These are phyloP conservation scores for Excoecaria agallocha DNA, from an alignment of 345 rosid species.

Conservation along the genomic window DNA sequence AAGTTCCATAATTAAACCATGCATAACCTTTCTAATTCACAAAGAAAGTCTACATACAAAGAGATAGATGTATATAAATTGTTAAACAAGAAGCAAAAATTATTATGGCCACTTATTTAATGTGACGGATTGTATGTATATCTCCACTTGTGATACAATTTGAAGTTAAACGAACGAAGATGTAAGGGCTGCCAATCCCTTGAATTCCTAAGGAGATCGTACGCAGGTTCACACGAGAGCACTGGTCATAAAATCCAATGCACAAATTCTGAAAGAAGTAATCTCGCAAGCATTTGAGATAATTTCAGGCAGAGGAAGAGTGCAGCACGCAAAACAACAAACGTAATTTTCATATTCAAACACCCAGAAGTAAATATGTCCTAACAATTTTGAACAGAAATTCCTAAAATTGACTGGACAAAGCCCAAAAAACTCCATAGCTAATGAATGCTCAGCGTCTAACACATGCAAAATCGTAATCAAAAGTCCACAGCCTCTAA, in stretches of 20 bases:
- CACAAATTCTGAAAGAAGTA: neutral
- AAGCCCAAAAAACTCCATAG: neutral
- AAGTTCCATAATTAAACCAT: neutral
- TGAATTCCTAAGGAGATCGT: neutral
- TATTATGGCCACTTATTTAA: neutral
- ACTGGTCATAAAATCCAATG: neutral
- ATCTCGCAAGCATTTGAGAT: neutral
- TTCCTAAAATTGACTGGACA: neutral
- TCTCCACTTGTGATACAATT: neutral
- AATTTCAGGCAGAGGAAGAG: neutral
- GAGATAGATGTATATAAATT: neutral
- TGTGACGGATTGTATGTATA: neutral
- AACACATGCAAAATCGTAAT: slow-evolving; percentile 4
- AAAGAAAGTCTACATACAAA: neutral
- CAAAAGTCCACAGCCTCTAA: neutral
- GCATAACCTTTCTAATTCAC: neutral
- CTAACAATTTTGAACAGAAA: neutral
- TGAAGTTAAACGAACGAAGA: neutral
- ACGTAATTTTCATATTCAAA: neutral
- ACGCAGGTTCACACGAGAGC: neutral
- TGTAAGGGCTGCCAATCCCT: neutral
- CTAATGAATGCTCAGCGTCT: neutral
- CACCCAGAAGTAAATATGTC: neutral
- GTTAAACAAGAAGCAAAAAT: neutral
- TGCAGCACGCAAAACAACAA: neutral